phyloP scores from a whole-genome alignment of 2,329 filamentous ascomycete species.

The Claviceps pazoutovae region DNA sequence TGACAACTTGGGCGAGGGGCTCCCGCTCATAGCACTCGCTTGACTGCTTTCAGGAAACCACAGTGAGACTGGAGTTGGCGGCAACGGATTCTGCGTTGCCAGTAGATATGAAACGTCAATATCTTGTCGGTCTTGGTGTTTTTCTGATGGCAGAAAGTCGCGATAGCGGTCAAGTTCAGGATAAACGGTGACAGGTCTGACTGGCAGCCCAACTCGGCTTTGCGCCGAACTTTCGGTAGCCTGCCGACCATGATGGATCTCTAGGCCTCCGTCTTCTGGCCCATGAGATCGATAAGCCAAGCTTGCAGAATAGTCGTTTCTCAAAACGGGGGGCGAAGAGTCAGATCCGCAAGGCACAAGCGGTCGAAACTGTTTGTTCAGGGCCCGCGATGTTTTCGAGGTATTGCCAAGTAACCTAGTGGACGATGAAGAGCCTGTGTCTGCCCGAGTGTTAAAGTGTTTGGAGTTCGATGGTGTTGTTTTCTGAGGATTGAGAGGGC shows the following conservation, averaged over 20 bases:
- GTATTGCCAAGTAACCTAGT: slow-evolving; percentile 20
- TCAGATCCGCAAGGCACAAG: slow-evolving; percentile 22
- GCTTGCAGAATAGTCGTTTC: slow-evolving; percentile 27
- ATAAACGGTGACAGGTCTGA: slow-evolving; percentile 35
- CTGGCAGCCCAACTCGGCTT: slow-evolving; percentile 25
- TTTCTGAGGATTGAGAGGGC: slow-evolving; percentile 24
- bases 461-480: slow-evolving; percentile 20
- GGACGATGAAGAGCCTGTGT: slow-evolving; percentile 21
- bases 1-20: slow-evolving; percentile 62
- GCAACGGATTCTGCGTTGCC: slow-evolving; percentile 51
- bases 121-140: slow-evolving; percentile 19
- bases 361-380: not conserved
- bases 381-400: slow-evolving; percentile 18
- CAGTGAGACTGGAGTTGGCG: slow-evolving; percentile 41
- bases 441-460: slow-evolving; percentile 17
- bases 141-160: slow-evolving; percentile 25
- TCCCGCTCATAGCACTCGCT: slow-evolving; percentile 47
- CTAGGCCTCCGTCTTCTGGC: slow-evolving; percentile 20
- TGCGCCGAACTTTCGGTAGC: slow-evolving; percentile 31
- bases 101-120: slow-evolving; percentile 40
- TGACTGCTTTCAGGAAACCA: slow-evolving; percentile 46
- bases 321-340: slow-evolving; percentile 23
- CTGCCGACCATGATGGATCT: slow-evolving; percentile 26
- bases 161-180: slow-evolving; percentile 51
- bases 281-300: slow-evolving; percentile 19